Evolutionary conservation across 306 rosid genomes (phyloP), one percentile per base, ranked within the genome.

Genomic region (Cucurbita moschata): DNA sequence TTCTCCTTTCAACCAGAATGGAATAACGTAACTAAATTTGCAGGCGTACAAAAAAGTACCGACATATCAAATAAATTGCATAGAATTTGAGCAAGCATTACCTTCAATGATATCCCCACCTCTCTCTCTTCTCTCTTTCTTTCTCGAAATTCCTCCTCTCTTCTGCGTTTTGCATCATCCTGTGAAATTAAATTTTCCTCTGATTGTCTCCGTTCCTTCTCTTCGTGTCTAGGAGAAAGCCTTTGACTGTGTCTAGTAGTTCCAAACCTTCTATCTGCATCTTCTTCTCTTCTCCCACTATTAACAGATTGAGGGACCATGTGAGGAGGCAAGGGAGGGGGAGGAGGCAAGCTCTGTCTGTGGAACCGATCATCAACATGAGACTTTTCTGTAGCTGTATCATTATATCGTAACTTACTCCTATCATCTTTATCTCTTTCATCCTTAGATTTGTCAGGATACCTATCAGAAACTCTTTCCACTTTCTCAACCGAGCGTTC

Each of bases 171-270:
- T 38, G 86, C 71, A 63, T 94, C 99, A 77, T 94, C 99, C 87
- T 87, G 99, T 61, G 86, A 77, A 81, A 77, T 80, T 71, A 88
- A 81, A 76, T 84, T 84, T 77, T 94, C 99, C 87, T 94, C 99
- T 77, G 99, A 94, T 77, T 91, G 79, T 61, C 92, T 86, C 55
- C 90, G 85, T 76, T 94, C 99, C 83, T 94, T 94, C 77, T 94
- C 99, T 71, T 94, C 99, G 55, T 91, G 96, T 80, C 96, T 89
- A 23, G 99, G 99, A 88, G 99, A 94, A 62, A 94, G 96, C 68
- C 96, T 85, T 77, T 89, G 99, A 65, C 86, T 77, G 73, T 91
- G 99, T 79, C 99, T 85, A 7, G 96, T 77, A 67, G 82, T 81
- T 81, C 91, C 99, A 85, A 88, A 85, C 84, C 96, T 89, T 77